Base-by-base conservation (phyloP, 106 monocot species). In the Apostasia ramifera region DNA sequence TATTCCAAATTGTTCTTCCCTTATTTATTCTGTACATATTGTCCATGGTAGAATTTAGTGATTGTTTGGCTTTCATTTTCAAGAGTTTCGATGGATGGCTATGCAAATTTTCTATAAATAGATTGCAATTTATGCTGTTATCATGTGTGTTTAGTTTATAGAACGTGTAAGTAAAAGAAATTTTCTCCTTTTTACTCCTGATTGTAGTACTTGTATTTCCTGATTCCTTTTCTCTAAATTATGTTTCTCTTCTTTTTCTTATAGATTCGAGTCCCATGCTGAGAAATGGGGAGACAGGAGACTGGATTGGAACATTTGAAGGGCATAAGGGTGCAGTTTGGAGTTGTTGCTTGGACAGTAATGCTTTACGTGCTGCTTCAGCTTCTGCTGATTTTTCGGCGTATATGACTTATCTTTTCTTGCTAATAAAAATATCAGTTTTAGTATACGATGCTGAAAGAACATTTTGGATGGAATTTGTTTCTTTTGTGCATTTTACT, bases 271-370 rank as follows among this genome's bases (percentile, higher is more conserved):
- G 80, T 47, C 95, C 95, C 6, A 95, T 95, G 91, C 73, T 95
- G 71, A 88, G 95, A 74, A 92, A 95, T 67, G 91, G 95, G 6
- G 92, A 89, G 57, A 92, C 92, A 12, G 92, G 95, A 51, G 95
- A 95, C 67, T 92, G 92, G 95, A 92, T 95, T 79, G 95, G 92
- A 43, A 92, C 95, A 11, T 95, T 95, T 81, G 89, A 92, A 79
- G 95, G 92, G 40, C 95, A 95, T 47, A 95, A 95, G 67, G 95
- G 95, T 59, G 95, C 95, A 42, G 95, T 95, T 1, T 95, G 95
- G 95, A 95, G 95, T 72, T 89, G 88, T 61, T 95, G 95, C 76
- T 81, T 95, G 14, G 95, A 95, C 74, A 82, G 78, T 40, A 92
- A 83, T 77, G 95, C 92, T 66, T 59, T 86, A 55, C 74, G 89